Evolutionary conservation across 2,329 filamentous ascomycete species (phyloP), one percentile per base, ranked within the genome.

Genomic region (Trichophyton verrucosum): DNA sequence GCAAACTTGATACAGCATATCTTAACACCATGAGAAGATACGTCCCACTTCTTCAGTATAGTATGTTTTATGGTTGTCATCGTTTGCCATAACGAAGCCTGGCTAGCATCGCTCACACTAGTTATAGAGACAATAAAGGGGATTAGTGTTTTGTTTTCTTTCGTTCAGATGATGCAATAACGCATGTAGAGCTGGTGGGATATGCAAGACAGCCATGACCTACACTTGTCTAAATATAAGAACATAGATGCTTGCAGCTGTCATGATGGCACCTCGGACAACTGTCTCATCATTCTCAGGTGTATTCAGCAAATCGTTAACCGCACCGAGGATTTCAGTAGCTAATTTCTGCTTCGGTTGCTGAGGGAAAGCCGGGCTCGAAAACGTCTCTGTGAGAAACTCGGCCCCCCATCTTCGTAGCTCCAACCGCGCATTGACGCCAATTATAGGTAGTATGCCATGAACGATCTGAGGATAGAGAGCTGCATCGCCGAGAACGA

Each of bases 1-100:
- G 90, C 87, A 73, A 99, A 99, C 75, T 99, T 99, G 80, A 97
- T 87, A 77, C 94, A 97, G 79, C 91, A 95, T 72, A 97, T 86
- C 68, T 86, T 86, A 64, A 97, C 83, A 2, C 89, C 87, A 11
- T 86, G 81, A 13, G 83, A 77, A 17, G 89, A 86, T 49, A 80
- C 82, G 67, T 96, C 92, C 92, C 95, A 96, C 69, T 94, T 85
- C 62, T 84, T 85, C 63, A 99, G 75, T 66, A 99, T 94, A 68
- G 86, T 88, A 60, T 88, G 84, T 78, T 99, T 99, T 75, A 97
- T 92, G 9, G 85, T 82, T 60, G 84, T 81, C 83, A 97, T 95
- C 65, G 86, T 84, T 70, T 94, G 87, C 94, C 94, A 99, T 53
- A 87, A 85, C 61, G 86, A 80, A 46, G 78, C 81, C 71, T 97